A percentile compares a stretch with the other conserved stretches of the same genome.
phyloP scores from a whole-genome alignment of 805 yeast genomes.

The Spencermartinsiella europaea region DNA sequence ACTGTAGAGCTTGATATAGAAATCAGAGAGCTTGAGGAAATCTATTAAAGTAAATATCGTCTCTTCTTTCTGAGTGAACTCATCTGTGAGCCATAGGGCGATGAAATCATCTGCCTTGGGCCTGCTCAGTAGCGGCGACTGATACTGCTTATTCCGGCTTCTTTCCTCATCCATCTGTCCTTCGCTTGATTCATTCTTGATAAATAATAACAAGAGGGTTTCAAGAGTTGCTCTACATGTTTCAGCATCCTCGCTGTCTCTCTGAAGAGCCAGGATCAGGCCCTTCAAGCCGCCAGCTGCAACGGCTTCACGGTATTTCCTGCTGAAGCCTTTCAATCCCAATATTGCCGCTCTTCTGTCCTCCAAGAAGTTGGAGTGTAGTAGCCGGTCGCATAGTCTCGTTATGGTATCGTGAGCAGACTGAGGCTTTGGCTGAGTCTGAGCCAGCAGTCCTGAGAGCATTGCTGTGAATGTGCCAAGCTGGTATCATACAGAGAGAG shows the following conservation, averaged over 20 bases:
- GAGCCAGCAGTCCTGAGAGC: slow-evolving; percentile 36
- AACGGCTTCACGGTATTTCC: slow-evolving; percentile 85
- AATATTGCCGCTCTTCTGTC: slow-evolving; percentile 90
- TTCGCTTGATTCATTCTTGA: slow-evolving; percentile 38
- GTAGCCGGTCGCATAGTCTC: slow-evolving; percentile 79
- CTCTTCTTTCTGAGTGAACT: slow-evolving; percentile 55
- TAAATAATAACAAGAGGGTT: slow-evolving; percentile 74
- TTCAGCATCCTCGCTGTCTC: slow-evolving; percentile 64
- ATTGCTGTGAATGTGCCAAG: slow-evolving; percentile 18
- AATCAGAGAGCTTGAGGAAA: slow-evolving; percentile 50
- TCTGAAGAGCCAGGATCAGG: slow-evolving; percentile 56
- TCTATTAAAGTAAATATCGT: slow-evolving; percentile 47
- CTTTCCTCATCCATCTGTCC: background rate
- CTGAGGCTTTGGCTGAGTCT: slow-evolving; percentile 46
- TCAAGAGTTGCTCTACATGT: slow-evolving; percentile 78
- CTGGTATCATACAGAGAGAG: background rate
- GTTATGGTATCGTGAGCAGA: slow-evolving; percentile 80
- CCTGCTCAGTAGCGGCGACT: slow-evolving; percentile 60
- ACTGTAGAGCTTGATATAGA: slow-evolving; percentile 74
- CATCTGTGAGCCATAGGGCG: slow-evolving; percentile 93
- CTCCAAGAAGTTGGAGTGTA: slow-evolving; percentile 71
- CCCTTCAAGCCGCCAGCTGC: slow-evolving; percentile 82
- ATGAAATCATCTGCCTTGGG: slow-evolving; percentile 64
- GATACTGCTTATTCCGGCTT: slow-evolving; percentile 32
- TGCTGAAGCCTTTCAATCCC: slow-evolving; percentile 79